Evolutionary conservation across 192 early-diverging fungal species (phyloP).

Genomic region (Linnemannia zychae): DNA sequence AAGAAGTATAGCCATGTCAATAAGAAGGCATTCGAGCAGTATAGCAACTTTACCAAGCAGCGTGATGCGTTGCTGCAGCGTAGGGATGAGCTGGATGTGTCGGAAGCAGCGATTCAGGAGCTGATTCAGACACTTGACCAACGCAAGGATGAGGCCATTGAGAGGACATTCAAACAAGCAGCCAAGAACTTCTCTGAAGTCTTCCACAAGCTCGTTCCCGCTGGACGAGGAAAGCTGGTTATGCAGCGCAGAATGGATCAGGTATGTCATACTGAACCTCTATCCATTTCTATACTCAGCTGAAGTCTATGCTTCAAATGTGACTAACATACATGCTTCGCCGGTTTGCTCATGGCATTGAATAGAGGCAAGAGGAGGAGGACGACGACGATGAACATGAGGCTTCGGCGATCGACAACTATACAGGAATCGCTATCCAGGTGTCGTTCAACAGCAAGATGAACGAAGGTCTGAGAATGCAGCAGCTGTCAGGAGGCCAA

Average conservation of each 20-base stretch:
- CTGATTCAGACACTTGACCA: conserved; percentile 93
- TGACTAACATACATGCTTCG: conserved; percentile 15
- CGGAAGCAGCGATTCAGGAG: conserved; percentile 84
- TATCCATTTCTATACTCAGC: neutral
- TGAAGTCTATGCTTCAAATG: no score
- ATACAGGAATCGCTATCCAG: conserved; percentile 90
- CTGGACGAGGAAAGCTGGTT: conserved; percentile 85
- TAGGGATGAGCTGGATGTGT: conserved; percentile 91
- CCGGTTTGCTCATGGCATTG: neutral
- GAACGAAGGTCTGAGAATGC: conserved; percentile 91
- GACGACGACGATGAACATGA: conserved; percentile 59
- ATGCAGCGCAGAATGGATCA: conserved; percentile 82
- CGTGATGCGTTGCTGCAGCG: conserved; percentile 84
- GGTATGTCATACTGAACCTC: conserved; percentile 8
- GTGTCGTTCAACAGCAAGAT: conserved; percentile 95
- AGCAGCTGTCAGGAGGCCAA: conserved; percentile 97
- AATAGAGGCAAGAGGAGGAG: conserved; percentile 41
- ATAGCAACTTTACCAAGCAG: conserved; percentile 93
- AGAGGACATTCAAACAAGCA: conserved; percentile 95
- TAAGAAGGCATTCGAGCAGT: conserved; percentile 99
- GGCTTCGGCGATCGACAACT: conserved; percentile 78
- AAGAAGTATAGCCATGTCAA: conserved; percentile 96
- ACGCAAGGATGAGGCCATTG: conserved; percentile 97
- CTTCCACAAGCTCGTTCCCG: conserved; percentile 92
- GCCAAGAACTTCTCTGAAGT: conserved; percentile 89